Evolutionary conservation across 2,329 filamentous ascomycete genomes (phyloP), one percentile per base, ranked within the genome.

Genomic region (Xylaria sp.): DNA sequence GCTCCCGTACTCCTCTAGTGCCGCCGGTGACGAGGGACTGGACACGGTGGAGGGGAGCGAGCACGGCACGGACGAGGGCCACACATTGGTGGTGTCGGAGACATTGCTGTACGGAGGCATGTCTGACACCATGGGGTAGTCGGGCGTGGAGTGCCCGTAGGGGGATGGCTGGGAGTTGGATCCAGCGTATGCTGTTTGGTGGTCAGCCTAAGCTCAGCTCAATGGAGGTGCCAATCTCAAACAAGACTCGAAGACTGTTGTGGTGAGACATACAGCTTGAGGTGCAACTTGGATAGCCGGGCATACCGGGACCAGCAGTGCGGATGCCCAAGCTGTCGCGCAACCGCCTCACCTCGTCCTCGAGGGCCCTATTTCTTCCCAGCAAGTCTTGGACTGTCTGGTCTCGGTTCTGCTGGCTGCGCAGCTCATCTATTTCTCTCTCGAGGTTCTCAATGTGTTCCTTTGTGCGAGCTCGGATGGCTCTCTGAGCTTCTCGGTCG

Each of bases 401-500:
- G 65, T 83, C 79, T 54, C 77, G 75, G 68, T 72, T 76, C 54
- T 80, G 76, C 59, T 74, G 74, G 70, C 75, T 77, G 62, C 80
- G 79, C 64, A 95, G 82, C 65, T 93, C 89, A 58, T 86, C 82
- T 62, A 96, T 87, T 67, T 89, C 85, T 64, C 80, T 80, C 76
- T 95, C 90, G 54, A 96, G 78, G 19, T 79, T 79, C 71, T 94
- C 90, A 68, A 96, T 96, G 72, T 91, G 89, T 70, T 89, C 85
- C 77, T 92, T 93, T 46, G 92, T 96, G 67, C 92, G 83, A 73
- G 92, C 90, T 54, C 92, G 82, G 64, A 96, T 96, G 48, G 90
- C 90, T 54, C 92, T 84, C 76, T 96, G 92, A 48, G 92, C 92
- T 75, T 96, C 91, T 63, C 92, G 85, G 73, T 96, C 92, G 77